Evolutionary conservation across 2,329 filamentous ascomycete genomes (phyloP).

Genomic region (Blastomyces emzantsi): DNA sequence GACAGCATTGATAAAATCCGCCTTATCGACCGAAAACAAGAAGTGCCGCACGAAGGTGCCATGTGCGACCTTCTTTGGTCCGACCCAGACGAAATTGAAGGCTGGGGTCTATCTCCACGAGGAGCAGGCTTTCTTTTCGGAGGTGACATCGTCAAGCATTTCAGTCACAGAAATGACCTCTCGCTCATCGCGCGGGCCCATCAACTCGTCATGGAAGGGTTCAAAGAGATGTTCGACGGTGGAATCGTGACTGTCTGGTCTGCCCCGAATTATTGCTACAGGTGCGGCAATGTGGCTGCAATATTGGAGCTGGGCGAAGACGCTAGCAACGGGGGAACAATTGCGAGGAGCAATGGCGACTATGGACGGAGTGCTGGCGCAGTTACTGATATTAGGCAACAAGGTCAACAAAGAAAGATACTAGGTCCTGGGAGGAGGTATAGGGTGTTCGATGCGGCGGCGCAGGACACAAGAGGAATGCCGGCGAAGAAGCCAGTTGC

Average conservation of each 20-base stretch:
- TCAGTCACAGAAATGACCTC: constrained; percentile 91
- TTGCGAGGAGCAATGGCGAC: constrained; percentile 52
- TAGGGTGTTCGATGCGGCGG: constrained; percentile 90
- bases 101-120: constrained; percentile 88
- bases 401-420: constrained; percentile 35
- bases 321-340: constrained; percentile 60
- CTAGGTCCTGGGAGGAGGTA: constrained; percentile 79
- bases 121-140: constrained; percentile 95
- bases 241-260: constrained; percentile 99
- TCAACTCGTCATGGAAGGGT: constrained; percentile 98
- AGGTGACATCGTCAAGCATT: constrained; percentile 87
- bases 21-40: constrained; percentile 89
- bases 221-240: constrained; percentile 97
- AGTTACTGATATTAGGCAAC: constrained; percentile 40
- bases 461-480: constrained; percentile 94
- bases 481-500: constrained; percentile 97
- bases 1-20: constrained; percentile 94
- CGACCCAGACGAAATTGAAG: constrained; percentile 94
- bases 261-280: constrained; percentile 93
- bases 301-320: constrained; percentile 91
- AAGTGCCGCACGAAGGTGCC: constrained; percentile 94
- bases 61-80: constrained; percentile 99
- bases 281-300: constrained; percentile 90
- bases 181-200: constrained; percentile 88
- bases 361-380: constrained; percentile 38